Conservation (phyloP, 305 asterid genomes). For the Fraxinus dipetala region DNA sequence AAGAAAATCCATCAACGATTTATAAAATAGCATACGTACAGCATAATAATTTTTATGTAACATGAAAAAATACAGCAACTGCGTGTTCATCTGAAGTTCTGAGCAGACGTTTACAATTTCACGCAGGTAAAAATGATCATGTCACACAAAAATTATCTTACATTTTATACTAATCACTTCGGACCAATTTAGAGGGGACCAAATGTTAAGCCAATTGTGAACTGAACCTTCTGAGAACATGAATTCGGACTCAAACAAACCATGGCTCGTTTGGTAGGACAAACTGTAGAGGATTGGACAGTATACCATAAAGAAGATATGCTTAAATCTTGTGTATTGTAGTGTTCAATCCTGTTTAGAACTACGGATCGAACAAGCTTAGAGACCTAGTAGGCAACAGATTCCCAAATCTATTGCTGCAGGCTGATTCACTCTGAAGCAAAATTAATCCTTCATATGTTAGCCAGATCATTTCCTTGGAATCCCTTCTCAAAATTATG, state of each 20-base stretch:
- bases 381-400: background rate
- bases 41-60: background rate
- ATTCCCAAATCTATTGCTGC: background rate
- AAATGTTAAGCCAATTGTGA: background rate
- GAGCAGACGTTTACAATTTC: background rate
- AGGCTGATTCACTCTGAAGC: background rate
- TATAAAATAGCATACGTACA: background rate
- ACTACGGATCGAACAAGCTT: background rate
- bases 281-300: background rate
- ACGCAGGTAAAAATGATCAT: background rate
- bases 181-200: background rate
- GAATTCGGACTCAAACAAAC: background rate
- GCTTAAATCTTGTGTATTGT: background rate
- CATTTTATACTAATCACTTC: background rate
- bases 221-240: background rate
- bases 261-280: background rate
- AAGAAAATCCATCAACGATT: background rate
- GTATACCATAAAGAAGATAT: background rate
- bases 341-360: background rate
- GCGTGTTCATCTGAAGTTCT: background rate
- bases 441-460: background rate
- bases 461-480: background rate
- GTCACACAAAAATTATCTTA: background rate
- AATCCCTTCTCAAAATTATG: slow-evolving; percentile 23
- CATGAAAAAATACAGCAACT: background rate